Evolutionary conservation across 2,329 filamentous ascomycete species (phyloP), one percentile per base, ranked within the genome.

Genomic region (Rhinocladiella mackenziei): DNA sequence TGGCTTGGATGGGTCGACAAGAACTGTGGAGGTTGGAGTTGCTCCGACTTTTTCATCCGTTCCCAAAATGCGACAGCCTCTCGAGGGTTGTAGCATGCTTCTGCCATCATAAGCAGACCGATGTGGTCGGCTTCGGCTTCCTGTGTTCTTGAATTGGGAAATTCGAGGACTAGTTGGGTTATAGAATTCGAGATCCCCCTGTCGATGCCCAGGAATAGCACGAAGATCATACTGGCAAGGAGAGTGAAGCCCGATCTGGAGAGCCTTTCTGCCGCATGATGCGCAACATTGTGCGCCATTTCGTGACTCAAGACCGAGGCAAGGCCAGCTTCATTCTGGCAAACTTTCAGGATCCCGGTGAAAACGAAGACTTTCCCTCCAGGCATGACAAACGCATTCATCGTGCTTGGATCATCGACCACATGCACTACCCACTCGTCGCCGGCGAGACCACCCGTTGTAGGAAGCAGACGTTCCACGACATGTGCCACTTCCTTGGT

Each of bases 321-420:
- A 11, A 82, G 62, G 0, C 77, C 76, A 54, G 80, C 72, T 25
- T 81, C 77, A 30, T 71, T 69, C 32, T 65, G 48, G 50, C 76
- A 79, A 17, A 81, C 62, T 3, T 75, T 73, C 10, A 82, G 56
- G 7, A 82, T 79, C 2, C 79, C 79, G 2, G 76, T 75, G 55
- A 79, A 81, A 1, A 83, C 78, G 53, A 83, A 82, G 1, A 82
- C 78, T 54, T 81, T 81, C 4, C 78, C 78, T 3, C 73, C 78
- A 3, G 79, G 78, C 42, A 81, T 68, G 2, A 82, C 79, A 61
- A 82, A 82, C 1, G 79, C 79, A 58, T 83, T 83, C 55, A 66
- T 64, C 61, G 63, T 54, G 4, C 69, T 60, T 0, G 62, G 60
- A 29, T 67, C 68, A 31, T 80, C 65, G 37, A 83, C 80, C 14